phyloP scores from a whole-genome alignment of 1,284 basidiomycete species.

The Anthracocystis setariae region DNA sequence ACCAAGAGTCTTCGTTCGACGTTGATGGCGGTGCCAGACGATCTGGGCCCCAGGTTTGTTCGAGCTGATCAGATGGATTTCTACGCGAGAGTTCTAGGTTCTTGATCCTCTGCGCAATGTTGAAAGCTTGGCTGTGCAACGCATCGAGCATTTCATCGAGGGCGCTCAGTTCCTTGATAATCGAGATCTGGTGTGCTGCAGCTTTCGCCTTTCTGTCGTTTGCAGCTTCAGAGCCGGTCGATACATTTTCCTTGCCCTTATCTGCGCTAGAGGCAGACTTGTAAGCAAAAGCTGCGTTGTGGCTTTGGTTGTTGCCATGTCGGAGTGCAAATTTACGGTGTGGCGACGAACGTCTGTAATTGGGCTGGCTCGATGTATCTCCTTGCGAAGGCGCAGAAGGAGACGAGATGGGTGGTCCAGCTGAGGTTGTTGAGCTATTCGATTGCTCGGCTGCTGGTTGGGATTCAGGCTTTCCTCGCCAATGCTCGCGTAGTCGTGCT shows the following conservation, averaged over 20 bases:
- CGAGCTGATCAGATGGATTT: background rate
- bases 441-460: background rate
- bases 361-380: background rate
- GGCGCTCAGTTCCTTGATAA: conserved; percentile 28
- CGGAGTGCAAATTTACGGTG: conserved; percentile 16
- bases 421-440: conserved; percentile 4
- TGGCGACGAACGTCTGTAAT: background rate
- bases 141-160: conserved; percentile 34
- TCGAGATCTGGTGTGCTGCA: conserved; percentile 9
- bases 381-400: background rate
- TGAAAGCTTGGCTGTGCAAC: conserved; percentile 32
- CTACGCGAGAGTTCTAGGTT: conserved; percentile 8
- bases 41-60: conserved; percentile 36
- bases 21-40: conserved; percentile 25
- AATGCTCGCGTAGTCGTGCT: conserved; percentile 15
- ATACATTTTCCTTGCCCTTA: conserved; percentile 28
- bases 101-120: conserved; percentile 38
- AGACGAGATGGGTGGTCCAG: background rate
- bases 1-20: conserved; percentile 5
- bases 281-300: background rate
- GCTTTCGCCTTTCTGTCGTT: background rate
- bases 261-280: conserved; percentile 17
- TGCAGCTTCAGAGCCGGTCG: background rate
- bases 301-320: background rate
- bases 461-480: background rate